phyloP scores from a whole-genome alignment of 805 yeast species.

The Metschnikowia colocasiae region DNA sequence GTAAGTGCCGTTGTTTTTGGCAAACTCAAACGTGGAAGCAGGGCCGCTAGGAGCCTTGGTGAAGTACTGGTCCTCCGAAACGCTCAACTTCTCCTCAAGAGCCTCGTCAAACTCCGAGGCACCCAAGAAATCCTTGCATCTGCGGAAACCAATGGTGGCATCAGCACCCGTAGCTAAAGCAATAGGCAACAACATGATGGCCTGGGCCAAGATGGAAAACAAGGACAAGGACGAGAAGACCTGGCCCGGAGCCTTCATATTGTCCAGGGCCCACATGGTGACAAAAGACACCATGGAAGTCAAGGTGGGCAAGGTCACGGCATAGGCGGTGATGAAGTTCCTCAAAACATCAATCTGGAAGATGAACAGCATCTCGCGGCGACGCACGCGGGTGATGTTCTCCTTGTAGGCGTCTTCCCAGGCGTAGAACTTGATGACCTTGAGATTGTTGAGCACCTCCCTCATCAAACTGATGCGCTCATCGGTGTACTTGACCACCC shows the following conservation, averaged over 20 bases:
- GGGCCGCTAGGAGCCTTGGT: constrained; percentile 6
- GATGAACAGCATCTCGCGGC: constrained; percentile 37
- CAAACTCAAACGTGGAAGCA: constrained; percentile 3
- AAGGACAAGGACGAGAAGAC: constrained; percentile 43
- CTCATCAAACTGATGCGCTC: constrained; percentile 40
- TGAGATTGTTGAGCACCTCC: constrained; percentile 39
- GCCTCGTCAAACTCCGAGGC: constrained; percentile 18
- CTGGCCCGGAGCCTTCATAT: constrained; percentile 32
- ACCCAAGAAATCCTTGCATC: constrained; percentile 24
- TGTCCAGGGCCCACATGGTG: constrained; percentile 44
- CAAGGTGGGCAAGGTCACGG: constrained; percentile 41
- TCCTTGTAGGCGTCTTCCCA: constrained; percentile 44
- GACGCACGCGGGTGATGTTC: constrained; percentile 34
- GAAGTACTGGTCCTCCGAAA: constrained; percentile 7
- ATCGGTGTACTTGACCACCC: constrained; percentile 38
- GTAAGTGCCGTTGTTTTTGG: background rate
- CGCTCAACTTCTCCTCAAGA: constrained; percentile 9
- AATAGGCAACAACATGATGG: constrained; percentile 41
- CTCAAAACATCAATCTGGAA: constrained; percentile 42
- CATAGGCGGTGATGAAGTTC: constrained; percentile 42
- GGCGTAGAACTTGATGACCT: constrained; percentile 43
- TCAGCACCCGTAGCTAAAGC: constrained; percentile 45
- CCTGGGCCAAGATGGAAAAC: constrained; percentile 42
- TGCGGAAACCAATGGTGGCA: constrained; percentile 38
- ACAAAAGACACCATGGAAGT: constrained; percentile 45